Conservation (phyloP, 257 asterid genomes). For the Forsythia suspensa region DNA sequence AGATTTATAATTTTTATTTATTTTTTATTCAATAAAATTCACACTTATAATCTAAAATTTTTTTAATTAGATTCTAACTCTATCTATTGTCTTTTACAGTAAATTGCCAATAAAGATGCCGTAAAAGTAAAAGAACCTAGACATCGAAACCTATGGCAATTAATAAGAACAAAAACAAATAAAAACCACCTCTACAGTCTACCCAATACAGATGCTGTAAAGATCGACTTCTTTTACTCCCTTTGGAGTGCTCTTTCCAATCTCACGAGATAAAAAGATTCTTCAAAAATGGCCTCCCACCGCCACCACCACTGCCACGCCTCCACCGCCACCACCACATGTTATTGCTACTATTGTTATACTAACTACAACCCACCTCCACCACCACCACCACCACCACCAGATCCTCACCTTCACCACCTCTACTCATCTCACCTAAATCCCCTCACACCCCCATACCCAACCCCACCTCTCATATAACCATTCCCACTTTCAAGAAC, state of each 20-base stretch:
- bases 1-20: too few species aligned
- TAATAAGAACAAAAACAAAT: too few species aligned
- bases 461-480: conserved; percentile 29
- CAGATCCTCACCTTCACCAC: conserved; percentile 36
- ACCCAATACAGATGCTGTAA: background rate
- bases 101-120: too few species aligned
- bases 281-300: conserved; percentile 56
- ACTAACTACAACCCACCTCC: conserved; percentile 20
- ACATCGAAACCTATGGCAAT: background rate
- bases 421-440: conserved; percentile 7
- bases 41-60: too few species aligned
- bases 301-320: conserved; percentile 49
- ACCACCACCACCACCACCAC: conserved; percentile 47
- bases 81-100: too few species aligned
- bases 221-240: background rate
- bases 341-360: conserved; percentile 29
- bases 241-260: background rate
- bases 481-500: conserved; percentile 23
- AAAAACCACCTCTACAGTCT: background rate
- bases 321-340: conserved; percentile 29
- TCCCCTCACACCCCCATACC: conserved; percentile 20
- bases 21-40: too few species aligned
- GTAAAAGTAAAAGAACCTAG: background rate
- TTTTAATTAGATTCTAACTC: too few species aligned
- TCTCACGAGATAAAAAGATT: conserved; percentile 15